These are phyloP conservation scores for Candida tunisiensis DNA, from an alignment of 1,139 yeast species.

Conservation along the genomic window DNA sequence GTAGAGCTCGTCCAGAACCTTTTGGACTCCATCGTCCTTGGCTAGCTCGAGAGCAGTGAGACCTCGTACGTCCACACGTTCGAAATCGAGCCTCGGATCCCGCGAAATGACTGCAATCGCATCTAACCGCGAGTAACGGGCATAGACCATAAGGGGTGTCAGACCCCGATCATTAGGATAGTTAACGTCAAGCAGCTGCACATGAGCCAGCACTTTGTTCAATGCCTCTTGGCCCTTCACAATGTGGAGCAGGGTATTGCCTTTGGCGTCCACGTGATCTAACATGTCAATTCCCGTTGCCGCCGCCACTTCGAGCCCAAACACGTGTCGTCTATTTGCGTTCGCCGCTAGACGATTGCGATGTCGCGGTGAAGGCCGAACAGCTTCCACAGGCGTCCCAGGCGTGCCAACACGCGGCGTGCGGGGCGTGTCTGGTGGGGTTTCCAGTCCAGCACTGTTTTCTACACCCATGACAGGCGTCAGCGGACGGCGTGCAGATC, in stretches of 20 bases:
- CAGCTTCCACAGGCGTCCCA: too few species aligned
- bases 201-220: constrained; percentile 26
- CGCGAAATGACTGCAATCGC: constrained; percentile 28
- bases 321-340: too few species aligned
- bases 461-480: too few species aligned
- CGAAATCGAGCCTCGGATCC: constrained; percentile 14
- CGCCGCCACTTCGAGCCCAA: constrained; percentile 3
- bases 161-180: constrained; percentile 39
- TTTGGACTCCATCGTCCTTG: constrained; percentile 27
- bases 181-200: constrained; percentile 38
- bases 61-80: constrained; percentile 12
- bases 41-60: constrained; percentile 36
- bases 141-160: constrained; percentile 56
- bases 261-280: constrained; percentile 55
- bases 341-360: too few species aligned
- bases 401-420: too few species aligned
- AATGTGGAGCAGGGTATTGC: constrained; percentile 65
- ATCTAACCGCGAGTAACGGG: constrained; percentile 46
- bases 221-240: constrained; percentile 26
- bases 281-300: constrained; percentile 8
- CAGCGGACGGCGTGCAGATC: too few species aligned
- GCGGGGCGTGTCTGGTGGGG: too few species aligned
- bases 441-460: too few species aligned
- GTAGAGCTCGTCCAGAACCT: constrained; percentile 26
- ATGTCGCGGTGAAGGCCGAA: not conserved